Percentiles rank a stretch among this genome's conserved stretches.
Conservation (phyloP, 257 asterid genomes). For the Hygrophila difformis region DNA sequence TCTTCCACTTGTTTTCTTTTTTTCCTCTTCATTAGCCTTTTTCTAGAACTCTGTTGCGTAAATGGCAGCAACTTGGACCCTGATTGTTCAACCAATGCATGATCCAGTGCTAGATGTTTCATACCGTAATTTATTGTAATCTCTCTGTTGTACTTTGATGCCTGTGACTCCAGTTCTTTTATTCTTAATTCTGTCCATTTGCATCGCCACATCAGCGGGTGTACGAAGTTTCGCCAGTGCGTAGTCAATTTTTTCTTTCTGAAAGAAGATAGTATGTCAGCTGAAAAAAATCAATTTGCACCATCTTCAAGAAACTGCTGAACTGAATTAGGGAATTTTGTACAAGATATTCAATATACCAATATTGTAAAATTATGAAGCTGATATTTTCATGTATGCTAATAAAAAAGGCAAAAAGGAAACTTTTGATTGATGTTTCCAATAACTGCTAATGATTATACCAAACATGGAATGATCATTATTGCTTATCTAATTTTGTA, state of each 20-base stretch:
- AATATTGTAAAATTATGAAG: neutral
- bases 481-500: too few species aligned
- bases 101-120: constrained; percentile 36
- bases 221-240: constrained; percentile 81
- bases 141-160: constrained; percentile 42
- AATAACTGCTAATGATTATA: too few species aligned
- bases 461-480: too few species aligned
- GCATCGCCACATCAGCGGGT: constrained; percentile 91
- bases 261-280: constrained; percentile 18
- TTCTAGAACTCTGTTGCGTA: constrained; percentile 26
- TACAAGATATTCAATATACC: neutral
- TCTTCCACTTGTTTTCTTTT: constrained; percentile 65
- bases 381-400: neutral
- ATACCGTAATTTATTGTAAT: constrained; percentile 30
- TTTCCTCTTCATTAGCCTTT: constrained; percentile 53
- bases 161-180: constrained; percentile 58
- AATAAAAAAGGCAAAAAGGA: constrained; percentile 2
- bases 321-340: neutral
- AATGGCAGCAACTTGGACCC: constrained; percentile 56
- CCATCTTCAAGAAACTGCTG: neutral
- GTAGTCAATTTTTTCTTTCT: constrained; percentile 77
- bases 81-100: constrained; percentile 30
- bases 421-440: too few species aligned
- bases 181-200: constrained; percentile 78
- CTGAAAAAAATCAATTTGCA: constrained; percentile 5